Evolutionary conservation across 495 filamentous ascomycete species (phyloP), one percentile per base, ranked within the genome.

Genomic region (Penicillium malachiteum): DNA sequence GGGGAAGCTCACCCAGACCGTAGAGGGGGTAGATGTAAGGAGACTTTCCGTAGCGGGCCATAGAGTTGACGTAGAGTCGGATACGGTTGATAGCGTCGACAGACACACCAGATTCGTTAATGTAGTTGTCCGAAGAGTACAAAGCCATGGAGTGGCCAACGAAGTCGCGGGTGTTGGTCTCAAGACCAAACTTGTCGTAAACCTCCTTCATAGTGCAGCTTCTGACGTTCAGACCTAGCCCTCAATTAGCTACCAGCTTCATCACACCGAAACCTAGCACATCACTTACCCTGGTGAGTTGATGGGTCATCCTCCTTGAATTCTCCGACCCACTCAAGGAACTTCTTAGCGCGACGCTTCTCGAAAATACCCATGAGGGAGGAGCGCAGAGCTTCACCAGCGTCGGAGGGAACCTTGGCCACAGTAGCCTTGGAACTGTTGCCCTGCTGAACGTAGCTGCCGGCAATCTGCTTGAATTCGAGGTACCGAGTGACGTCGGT

Each of bases 1-100:
- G 95, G 26, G 94, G 94, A 35, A 99, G 85, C 77, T 99, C 94
- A 64, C 95, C 94, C 18, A 99, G 83, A 54, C 94, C 94, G 73
- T 99, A 97, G 11, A 97, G 87, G 16, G 94, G 94, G 78, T 97
- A 99, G 77, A 99, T 97, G 76, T 99, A 99, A 13, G 94, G 94
- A 16, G 92, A 96, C 76, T 96, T 97, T 69, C 94, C 94, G 74
- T 97, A 97, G 57, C 95, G 87, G 35, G 94, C 91, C 80, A 99
- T 96, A 26, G 90, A 96, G 79, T 96, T 97, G 62, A 93, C 94
- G 73, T 99, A 99, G 49, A 99, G 82, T 57, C 91, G 86, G 70
- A 97, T 96, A 58, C 92, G 91, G 70, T 89, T 84, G 67, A 97
- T 90, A 48, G 90, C 85, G 66, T 97, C 94, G 61, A 88, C 82